Conservation (phyloP, 768 basidiomycete genomes). For the Lentinula aciculospora region DNA sequence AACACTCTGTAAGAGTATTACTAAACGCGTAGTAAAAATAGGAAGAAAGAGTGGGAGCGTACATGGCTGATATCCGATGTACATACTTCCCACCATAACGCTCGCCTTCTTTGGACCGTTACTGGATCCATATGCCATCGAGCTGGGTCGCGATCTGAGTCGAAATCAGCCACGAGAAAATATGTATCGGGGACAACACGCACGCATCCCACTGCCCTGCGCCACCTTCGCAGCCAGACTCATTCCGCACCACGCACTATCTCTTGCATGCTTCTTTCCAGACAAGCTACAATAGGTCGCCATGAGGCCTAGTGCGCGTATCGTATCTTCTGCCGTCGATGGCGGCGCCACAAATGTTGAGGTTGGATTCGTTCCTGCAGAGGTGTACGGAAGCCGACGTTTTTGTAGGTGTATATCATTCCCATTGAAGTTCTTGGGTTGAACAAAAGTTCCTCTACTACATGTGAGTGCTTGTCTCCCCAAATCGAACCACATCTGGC, state of each 20-base stretch:
- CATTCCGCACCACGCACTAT: slow-evolving; percentile 47
- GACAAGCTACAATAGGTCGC: slow-evolving; percentile 49
- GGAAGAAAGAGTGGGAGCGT: slow-evolving; percentile 11
- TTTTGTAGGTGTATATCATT: not conserved
- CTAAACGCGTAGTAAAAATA: not conserved
- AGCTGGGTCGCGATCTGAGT: slow-evolving; percentile 33
- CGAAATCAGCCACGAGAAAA: not conserved
- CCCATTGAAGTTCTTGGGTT: slow-evolving; percentile 17
- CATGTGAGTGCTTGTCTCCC: slow-evolving; percentile 51
- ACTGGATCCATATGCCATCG: slow-evolving; percentile 32
- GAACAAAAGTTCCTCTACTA: slow-evolving; percentile 47
- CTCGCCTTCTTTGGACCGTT: slow-evolving; percentile 29
- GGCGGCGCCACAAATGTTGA: not conserved
- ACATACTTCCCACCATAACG: slow-evolving; percentile 35
- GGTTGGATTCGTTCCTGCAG: not conserved
- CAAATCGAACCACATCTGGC: slow-evolving; percentile 54
- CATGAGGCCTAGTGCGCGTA: slow-evolving; percentile 55
- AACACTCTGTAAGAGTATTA: slow-evolving; percentile 11
- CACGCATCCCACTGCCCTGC: slow-evolving; percentile 35
- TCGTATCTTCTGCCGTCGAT: slow-evolving; percentile 25
- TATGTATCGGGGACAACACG: slow-evolving; percentile 18
- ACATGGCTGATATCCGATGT: slow-evolving; percentile 30
- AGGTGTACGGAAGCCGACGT: not conserved
- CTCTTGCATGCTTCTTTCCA: slow-evolving; percentile 41
- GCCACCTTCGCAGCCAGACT: slow-evolving; percentile 55